Evolutionary conservation across 1,284 basidiomycete genomes (phyloP).

Genomic region (Ustilago curta): DNA sequence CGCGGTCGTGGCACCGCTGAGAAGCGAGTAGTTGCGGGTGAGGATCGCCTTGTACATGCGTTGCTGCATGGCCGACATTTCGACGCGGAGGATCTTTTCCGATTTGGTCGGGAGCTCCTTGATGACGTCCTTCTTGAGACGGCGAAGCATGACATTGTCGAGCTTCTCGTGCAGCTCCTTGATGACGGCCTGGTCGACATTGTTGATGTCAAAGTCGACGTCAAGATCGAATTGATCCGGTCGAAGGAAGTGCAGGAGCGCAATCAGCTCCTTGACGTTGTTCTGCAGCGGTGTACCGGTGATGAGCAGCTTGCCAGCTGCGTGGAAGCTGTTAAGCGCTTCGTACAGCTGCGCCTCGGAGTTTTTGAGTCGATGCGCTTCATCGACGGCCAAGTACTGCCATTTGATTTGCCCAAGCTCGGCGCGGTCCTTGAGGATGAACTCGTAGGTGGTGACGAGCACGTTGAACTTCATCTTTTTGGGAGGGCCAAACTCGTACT

Average conservation of each 20-base stretch:
- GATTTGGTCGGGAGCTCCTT: constrained; percentile 97
- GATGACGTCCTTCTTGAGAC: constrained; percentile 96
- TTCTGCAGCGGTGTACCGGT: constrained; percentile 99
- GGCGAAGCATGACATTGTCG: constrained; percentile 92
- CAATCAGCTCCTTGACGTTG: constrained; percentile 96
- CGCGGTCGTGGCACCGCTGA: constrained; percentile 81
- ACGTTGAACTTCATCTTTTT: constrained; percentile 91
- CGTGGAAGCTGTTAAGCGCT: constrained; percentile 87
- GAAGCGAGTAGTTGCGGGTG: constrained; percentile 91
- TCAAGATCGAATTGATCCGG: constrained; percentile 91
- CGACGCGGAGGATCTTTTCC: constrained; percentile 95
- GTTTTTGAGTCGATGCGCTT: constrained; percentile 98
- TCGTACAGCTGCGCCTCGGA: constrained; percentile 97
- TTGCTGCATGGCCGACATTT: constrained; percentile 97
- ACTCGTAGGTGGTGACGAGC: constrained; percentile 96
- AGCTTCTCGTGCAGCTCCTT: constrained; percentile 92
- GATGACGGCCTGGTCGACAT: constrained; percentile 72
- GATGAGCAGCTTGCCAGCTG: constrained; percentile 92
- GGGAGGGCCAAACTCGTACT: constrained; percentile 87
- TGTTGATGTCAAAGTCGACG: constrained; percentile 86
- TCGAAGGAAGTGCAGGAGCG: constrained; percentile 98
- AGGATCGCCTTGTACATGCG: constrained; percentile 99
- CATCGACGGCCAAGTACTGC: constrained; percentile 99
- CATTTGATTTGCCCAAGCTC: constrained; percentile 92
- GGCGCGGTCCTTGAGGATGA: constrained; percentile 97